These are phyloP conservation scores for Psidium guajava DNA, from an alignment of 345 rosid species.

Conservation along the genomic window DNA sequence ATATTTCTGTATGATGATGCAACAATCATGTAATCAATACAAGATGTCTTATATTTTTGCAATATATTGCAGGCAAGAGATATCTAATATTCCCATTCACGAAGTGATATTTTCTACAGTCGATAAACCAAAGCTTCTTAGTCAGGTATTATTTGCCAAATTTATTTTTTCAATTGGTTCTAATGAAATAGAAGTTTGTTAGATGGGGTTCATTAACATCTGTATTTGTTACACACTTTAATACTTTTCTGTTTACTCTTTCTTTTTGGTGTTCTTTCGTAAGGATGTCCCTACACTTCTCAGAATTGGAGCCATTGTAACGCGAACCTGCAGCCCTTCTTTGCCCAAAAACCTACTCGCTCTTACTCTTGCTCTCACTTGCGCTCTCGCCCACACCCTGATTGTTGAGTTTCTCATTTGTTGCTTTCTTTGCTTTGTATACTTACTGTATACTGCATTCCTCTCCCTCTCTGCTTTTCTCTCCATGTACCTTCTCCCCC, in stretches of 20 bases:
- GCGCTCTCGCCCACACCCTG: background rate
- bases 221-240: background rate
- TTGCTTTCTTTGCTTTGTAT: background rate
- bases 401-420: background rate
- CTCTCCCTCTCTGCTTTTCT: background rate
- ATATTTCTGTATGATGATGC: background rate
- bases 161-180: background rate
- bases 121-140: constrained; percentile 71
- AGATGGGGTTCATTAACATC: background rate
- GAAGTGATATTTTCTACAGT: constrained; percentile 64
- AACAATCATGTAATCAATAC: background rate
- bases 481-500: background rate
- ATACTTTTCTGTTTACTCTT: background rate
- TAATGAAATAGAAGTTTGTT: background rate
- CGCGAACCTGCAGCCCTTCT: background rate
- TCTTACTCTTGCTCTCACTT: background rate
- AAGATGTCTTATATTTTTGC: background rate
- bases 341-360: background rate
- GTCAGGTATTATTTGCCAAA: constrained; percentile 36
- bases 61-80: constrained; percentile 37
- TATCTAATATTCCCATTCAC: constrained; percentile 26
- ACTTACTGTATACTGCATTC: background rate
- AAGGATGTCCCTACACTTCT: background rate
- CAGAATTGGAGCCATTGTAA: background rate
- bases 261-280: background rate